Evolutionary conservation across 2,329 filamentous ascomycete species (phyloP), one percentile per base, ranked within the genome.

Genomic region (Furcasterigmium sp.): DNA sequence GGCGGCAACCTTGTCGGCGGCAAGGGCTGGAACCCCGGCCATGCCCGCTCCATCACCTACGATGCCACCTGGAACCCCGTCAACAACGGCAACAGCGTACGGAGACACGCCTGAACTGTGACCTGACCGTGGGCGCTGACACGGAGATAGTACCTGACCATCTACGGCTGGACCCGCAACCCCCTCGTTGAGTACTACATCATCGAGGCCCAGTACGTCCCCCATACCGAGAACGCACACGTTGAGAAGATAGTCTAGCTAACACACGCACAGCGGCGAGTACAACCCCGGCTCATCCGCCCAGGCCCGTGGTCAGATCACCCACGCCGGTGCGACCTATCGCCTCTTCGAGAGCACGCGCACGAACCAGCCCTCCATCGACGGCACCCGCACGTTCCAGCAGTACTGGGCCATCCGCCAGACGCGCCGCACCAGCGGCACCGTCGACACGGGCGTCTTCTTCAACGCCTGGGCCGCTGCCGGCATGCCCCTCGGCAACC

Each of bases 1-100:
- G 60, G 56, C 19, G 74, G 73, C 26, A 76, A 79, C 63, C 72
- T 78, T 37, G 75, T 78, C 25, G 73, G 65, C 45, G 78, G 77
- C 25, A 80, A 79, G 60, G 77, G 78, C 30, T 80, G 76, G 75
- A 70, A 70, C 44, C 69, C 75, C 15, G 76, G 76, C 42, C 62
- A 57, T 46, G 59, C 64, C 17, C 64, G 72, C 73, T 78, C 66
- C 46, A 61, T 47, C 19, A 65, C 63, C 2, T 73, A 69, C 47
- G 56, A 51, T 37, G 59, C 59, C 13, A 49, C 53, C 37, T 65
- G 58, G 42, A 50, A 45, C 2, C 62, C 58, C 13, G 42, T 44
- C 36, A 53, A 54, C 49, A 55, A 63, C 14, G 64, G 62, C 17
- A 64, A 61, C 35, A 63, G 65, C 5, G 32, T 35, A 19, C n/a